Evolutionary conservation across 1,284 basidiomycete species (phyloP).

Genomic region (Ganoderma boninense): DNA sequence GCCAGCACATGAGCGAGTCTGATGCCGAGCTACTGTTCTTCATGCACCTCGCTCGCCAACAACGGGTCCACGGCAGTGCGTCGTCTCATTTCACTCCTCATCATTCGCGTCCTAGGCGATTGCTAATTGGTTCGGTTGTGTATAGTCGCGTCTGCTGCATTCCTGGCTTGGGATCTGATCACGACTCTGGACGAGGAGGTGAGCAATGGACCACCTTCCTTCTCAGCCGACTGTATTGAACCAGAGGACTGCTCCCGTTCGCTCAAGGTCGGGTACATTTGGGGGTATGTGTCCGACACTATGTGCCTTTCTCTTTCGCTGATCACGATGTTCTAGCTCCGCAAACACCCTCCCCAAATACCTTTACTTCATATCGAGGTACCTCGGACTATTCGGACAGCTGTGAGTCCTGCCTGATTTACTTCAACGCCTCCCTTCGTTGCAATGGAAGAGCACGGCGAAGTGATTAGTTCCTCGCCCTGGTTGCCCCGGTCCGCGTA

Average conservation of each 20-base stretch:
- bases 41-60: background rate
- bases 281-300: conserved; percentile 21
- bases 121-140: background rate
- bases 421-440: background rate
- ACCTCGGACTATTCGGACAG: conserved; percentile 23
- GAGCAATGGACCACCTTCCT: background rate
- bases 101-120: background rate
- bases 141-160: conserved; percentile 21
- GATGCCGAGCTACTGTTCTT: conserved; percentile 22
- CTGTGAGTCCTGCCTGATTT: conserved; percentile 22
- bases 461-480: background rate
- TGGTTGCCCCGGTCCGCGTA: background rate
- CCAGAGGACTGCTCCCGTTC: background rate
- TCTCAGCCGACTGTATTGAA: background rate
- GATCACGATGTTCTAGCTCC: conserved; percentile 17
- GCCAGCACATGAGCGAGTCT: conserved; percentile 23
- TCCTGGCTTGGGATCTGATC: conserved; percentile 26
- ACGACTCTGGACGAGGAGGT: conserved; percentile 31
- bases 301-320: background rate
- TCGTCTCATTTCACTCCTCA: background rate
- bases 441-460: background rate
- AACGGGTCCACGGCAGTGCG: background rate
- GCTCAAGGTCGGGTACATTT: conserved; percentile 27
- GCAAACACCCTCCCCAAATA: conserved; percentile 27
- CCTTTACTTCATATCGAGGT: conserved; percentile 31